Percentiles rank a stretch among this genome's conserved stretches.
phyloP scores from a whole-genome alignment of 345 rosid genomes.

The Hirschfeldia incana region DNA sequence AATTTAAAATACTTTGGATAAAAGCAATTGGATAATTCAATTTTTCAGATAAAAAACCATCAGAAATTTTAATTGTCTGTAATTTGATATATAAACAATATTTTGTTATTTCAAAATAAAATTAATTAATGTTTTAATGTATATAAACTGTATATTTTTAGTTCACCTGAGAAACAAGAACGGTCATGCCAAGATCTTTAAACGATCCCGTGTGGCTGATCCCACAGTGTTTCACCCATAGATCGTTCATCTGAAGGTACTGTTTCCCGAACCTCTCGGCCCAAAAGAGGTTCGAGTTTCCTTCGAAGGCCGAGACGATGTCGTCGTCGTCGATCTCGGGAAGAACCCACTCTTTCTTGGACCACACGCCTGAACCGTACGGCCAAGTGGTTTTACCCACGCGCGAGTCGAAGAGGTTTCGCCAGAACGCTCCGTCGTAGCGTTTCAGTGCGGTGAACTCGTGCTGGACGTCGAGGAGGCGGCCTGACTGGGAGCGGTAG shows the following conservation, averaged over 20 bases:
- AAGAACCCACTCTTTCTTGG: slow-evolving; percentile 86
- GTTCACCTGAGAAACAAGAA: slow-evolving; percentile 80
- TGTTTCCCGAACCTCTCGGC: slow-evolving; percentile 79
- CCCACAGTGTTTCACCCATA: slow-evolving; percentile 92
- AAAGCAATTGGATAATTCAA: too few species aligned
- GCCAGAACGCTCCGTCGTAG: slow-evolving; percentile 72
- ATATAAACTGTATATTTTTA: neutral
- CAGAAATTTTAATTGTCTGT: too few species aligned
- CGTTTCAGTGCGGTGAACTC: slow-evolving; percentile 61
- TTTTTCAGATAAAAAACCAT: too few species aligned
- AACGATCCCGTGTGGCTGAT: slow-evolving; percentile 82
- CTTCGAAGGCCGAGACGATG: slow-evolving; percentile 80
- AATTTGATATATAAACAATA: neutral
- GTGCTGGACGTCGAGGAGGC: slow-evolving; percentile 75
- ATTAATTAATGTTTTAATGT: neutral
- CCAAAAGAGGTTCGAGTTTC: slow-evolving; percentile 85
- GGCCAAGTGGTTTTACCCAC: slow-evolving; percentile 84
- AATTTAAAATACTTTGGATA: too few species aligned
- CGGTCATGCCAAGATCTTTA: slow-evolving; percentile 84
- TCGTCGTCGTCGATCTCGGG: slow-evolving; percentile 77
- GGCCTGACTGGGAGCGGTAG: slow-evolving; percentile 76
- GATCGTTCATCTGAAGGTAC: slow-evolving; percentile 67
- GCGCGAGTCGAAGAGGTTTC: slow-evolving; percentile 74
- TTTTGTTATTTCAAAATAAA: too few species aligned
- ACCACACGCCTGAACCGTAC: slow-evolving; percentile 85